Evolutionary conservation across 1,139 yeast species (phyloP).

Genomic region (Wickerhamomyces sp.): DNA sequence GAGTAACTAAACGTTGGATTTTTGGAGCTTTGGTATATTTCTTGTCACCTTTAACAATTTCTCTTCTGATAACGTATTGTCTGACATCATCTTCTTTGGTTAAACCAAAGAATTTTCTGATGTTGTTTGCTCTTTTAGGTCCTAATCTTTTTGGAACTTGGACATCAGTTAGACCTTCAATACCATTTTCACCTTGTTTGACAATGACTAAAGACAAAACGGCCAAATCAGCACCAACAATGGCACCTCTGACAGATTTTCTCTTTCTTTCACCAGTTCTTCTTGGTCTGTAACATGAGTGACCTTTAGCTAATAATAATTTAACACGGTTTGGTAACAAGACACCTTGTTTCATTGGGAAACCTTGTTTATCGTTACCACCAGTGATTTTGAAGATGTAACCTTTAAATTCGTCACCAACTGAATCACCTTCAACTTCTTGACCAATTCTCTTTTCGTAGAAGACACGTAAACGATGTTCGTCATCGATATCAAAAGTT

Average conservation of each 20-base stretch:
- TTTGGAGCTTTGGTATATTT: slow-evolving; percentile 99
- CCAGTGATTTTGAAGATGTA: slow-evolving; percentile 98
- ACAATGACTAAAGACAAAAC: slow-evolving; percentile 89
- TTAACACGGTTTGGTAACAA: slow-evolving; percentile 99
- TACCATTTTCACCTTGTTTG: slow-evolving; percentile 96
- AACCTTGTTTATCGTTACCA: slow-evolving; percentile 99
- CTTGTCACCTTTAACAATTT: slow-evolving; percentile 94
- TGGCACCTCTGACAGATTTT: slow-evolving; percentile 99
- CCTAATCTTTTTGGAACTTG: slow-evolving; percentile 98
- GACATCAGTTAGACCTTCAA: slow-evolving; percentile 92
- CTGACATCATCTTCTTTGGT: slow-evolving; percentile 91
- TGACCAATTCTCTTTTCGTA: slow-evolving; percentile 99
- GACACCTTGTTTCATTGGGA: slow-evolving; percentile 99
- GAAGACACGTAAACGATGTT: slow-evolving; percentile 97
- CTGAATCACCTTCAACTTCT: slow-evolving; percentile 98
- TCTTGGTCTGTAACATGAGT: slow-evolving; percentile 99
- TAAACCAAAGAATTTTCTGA: slow-evolving; percentile 97
- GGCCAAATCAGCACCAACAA: slow-evolving; percentile 95
- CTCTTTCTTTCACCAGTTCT: slow-evolving; percentile 99
- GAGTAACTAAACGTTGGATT: slow-evolving; percentile 98
- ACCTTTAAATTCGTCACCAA: slow-evolving; percentile 99
- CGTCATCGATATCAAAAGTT: slow-evolving; percentile 96
- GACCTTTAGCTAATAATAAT: slow-evolving; percentile 89
- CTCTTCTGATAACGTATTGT: slow-evolving; percentile 95
- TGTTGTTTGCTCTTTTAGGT: slow-evolving; percentile 99